A percentile compares a stretch with the other conserved stretches of the same genome.
Evolutionary conservation across 805 yeast species (phyloP).

Genomic region (Starmerella bacillaris): DNA sequence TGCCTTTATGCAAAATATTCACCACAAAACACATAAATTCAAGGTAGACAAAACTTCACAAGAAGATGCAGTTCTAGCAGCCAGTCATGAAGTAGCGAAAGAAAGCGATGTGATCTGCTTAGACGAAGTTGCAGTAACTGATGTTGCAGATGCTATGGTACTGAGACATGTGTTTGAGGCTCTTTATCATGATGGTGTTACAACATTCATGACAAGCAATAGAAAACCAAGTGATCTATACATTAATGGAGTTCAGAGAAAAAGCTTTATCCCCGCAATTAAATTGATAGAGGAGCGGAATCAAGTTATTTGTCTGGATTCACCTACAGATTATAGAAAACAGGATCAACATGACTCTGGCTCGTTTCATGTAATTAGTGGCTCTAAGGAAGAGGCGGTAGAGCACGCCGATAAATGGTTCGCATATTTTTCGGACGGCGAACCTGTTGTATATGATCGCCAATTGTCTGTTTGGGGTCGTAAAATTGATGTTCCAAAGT

Average conservation of each 20-base stretch:
- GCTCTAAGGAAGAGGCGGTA: constrained; percentile 24
- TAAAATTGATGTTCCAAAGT: constrained; percentile 50
- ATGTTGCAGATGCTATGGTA: constrained; percentile 97
- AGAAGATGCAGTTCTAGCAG: constrained; percentile 62
- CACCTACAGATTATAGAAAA: constrained; percentile 88
- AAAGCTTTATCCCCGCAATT: constrained; percentile 82
- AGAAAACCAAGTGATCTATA: constrained; percentile 88
- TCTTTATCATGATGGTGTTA: constrained; percentile 49
- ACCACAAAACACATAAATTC: constrained; percentile 67
- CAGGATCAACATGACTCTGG: constrained; percentile 59
- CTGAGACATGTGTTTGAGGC: constrained; percentile 61
- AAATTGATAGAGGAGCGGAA: constrained; percentile 55
- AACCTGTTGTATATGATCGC: constrained; percentile 22
- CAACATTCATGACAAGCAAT: constrained; percentile 83
- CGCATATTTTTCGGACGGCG: constrained; percentile 48
- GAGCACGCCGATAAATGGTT: constrained; percentile 66
- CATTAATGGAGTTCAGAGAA: constrained; percentile 84
- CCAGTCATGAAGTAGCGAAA: constrained; percentile 64
- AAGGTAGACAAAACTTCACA: constrained; percentile 49
- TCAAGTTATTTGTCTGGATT: constrained; percentile 60
- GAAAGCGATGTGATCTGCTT: constrained; percentile 68
- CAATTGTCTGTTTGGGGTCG: constrained; percentile 69
- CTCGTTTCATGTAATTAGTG: constrained; percentile 11
- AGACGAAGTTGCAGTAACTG: constrained; percentile 96
- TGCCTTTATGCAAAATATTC: constrained; percentile 89